Evolutionary conservation across 768 basidiomycete genomes (phyloP).

Genomic region (Russula ochroleuca): DNA sequence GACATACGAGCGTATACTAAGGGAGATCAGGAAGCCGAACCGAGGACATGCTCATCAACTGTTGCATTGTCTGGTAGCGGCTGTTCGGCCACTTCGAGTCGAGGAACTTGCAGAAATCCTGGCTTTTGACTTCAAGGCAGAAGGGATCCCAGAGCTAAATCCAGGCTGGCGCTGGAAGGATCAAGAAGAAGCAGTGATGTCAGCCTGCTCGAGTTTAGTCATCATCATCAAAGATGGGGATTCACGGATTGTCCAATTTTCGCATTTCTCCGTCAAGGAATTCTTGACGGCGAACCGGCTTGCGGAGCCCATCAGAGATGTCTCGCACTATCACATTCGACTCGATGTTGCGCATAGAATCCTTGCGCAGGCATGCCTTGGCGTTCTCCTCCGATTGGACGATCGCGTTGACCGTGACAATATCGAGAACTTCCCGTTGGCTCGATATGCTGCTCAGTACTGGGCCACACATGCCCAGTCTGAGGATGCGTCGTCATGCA

Average conservation of each 20-base stretch:
- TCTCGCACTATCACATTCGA: not conserved
- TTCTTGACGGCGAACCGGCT: not conserved
- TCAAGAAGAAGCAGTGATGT: not conserved
- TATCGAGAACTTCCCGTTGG: not conserved
- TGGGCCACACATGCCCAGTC: not conserved
- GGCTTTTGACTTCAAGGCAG: not conserved
- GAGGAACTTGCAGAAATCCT: not conserved
- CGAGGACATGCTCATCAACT: not conserved
- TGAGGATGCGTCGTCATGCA: not conserved
- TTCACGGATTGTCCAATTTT: not conserved
- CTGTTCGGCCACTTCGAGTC: not conserved
- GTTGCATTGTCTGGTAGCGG: not conserved
- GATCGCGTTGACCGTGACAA: not conserved
- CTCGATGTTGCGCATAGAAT: not conserved
- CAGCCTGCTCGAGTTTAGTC: not conserved
- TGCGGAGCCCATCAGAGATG: not conserved
- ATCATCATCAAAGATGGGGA: not conserved
- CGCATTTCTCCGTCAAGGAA: conserved; percentile 5
- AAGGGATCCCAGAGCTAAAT: not conserved
- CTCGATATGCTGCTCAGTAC: not conserved
- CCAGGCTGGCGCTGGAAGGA: not conserved
- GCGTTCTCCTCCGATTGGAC: not conserved
- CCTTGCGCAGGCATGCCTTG: not conserved
- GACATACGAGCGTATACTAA: conserved; percentile 2
- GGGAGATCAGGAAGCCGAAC: not conserved